Percentiles rank a stretch among this genome's conserved stretches.
These are phyloP conservation scores for Melaleuca alternifolia DNA, from an alignment of 345 rosid genomes.

Conservation along the genomic window DNA sequence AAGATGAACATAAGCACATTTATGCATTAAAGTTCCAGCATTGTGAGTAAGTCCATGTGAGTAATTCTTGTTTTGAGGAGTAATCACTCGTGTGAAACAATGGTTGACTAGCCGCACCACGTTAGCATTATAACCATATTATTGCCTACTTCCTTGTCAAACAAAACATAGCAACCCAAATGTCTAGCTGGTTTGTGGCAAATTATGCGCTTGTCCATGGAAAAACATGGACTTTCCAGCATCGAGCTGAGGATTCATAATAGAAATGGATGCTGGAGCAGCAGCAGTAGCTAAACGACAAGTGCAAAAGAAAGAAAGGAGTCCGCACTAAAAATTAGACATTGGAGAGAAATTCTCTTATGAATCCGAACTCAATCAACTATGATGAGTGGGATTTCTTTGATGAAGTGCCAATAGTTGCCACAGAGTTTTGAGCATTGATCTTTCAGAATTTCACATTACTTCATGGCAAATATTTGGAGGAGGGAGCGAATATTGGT, in stretches of 20 bases:
- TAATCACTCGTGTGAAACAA: neutral
- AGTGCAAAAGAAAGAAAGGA: neutral
- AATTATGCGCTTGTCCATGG: neutral
- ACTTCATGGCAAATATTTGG: neutral
- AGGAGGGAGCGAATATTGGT: rapidly evolving
- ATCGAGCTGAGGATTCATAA: rapidly evolving
- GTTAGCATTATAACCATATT: neutral
- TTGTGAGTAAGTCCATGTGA: neutral
- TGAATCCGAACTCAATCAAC: neutral
- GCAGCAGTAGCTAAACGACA: neutral
- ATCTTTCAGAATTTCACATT: neutral
- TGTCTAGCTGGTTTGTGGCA: neutral
- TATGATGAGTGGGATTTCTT: neutral
- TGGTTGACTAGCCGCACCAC: neutral
- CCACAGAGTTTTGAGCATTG: neutral
- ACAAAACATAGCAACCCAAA: neutral
- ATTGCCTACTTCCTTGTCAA: neutral
- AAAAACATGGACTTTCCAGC: neutral
- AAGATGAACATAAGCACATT: neutral
- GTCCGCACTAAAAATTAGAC: neutral
- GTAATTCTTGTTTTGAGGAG: neutral
- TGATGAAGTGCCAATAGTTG: neutral
- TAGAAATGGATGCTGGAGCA: neutral
- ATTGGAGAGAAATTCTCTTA: neutral
- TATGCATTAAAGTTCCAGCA: neutral